These are phyloP conservation scores for Mycena capillaripes DNA, from an alignment of 768 basidiomycete genomes.

Conservation along the genomic window DNA sequence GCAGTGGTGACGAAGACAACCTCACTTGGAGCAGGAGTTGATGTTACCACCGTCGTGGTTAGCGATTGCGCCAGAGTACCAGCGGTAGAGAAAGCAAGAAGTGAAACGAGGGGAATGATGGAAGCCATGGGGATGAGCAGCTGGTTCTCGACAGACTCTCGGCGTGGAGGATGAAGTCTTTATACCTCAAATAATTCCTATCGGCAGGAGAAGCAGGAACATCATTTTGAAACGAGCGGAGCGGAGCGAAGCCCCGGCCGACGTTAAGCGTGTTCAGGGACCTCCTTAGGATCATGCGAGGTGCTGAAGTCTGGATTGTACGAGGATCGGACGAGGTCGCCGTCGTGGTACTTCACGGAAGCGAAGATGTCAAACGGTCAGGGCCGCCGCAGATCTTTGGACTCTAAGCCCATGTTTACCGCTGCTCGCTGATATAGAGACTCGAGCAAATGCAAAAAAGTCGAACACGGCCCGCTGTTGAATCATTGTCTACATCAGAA, in stretches of 20 bases:
- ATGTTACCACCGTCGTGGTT: too few species aligned
- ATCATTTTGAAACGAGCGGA: conserved; percentile 15
- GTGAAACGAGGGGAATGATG: too few species aligned
- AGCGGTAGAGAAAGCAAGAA: too few species aligned
- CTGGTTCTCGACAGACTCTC: conserved; percentile 3
- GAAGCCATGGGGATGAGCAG: conserved; percentile 6
- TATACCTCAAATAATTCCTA: conserved; percentile 8
- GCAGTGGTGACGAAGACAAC: conserved; percentile 10
- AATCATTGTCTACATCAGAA: conserved; percentile 1
- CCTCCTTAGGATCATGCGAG: background rate
- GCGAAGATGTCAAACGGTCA: conserved; percentile 6
- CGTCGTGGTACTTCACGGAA: conserved; percentile 7
- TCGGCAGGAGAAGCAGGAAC: conserved; percentile 5
- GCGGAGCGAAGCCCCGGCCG: background rate
- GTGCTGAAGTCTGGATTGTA: conserved; percentile 1
- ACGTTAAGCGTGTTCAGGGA: conserved; percentile 4
- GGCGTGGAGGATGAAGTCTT: conserved; percentile 4
- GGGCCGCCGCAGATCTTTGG: conserved; percentile 10
- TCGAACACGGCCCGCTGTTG: background rate
- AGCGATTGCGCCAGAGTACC: too few species aligned
- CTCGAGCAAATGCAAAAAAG: conserved; percentile 10
- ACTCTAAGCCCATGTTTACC: conserved; percentile 4
- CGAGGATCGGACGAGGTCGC: background rate
- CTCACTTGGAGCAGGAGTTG: too few species aligned
- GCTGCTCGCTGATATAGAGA: conserved; percentile 1